Conservation (phyloP, 192 early-diverging fungal genomes). For the Entomortierella parvispora region DNA sequence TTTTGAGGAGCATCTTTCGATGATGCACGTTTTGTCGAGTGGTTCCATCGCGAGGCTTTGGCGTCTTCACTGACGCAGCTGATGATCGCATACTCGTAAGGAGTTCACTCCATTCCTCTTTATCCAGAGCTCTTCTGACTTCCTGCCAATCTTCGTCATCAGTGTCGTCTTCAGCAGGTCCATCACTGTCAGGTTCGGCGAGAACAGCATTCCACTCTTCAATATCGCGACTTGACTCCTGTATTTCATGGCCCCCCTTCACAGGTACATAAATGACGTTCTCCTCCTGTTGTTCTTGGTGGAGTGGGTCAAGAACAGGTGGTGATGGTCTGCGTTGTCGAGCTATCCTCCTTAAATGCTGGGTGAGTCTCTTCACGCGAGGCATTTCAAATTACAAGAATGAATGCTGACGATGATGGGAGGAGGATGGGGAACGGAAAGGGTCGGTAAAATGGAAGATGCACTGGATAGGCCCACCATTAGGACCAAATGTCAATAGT, state of each 20-base stretch:
- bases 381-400: no score
- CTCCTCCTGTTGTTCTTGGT: no score
- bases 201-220: background rate
- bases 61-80: background rate
- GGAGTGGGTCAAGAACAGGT: no score
- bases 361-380: no score
- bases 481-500: no score
- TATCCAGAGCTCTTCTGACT: background rate
- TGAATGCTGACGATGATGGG: no score
- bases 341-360: no score
- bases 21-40: background rate
- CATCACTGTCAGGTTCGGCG: background rate
- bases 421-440: no score
- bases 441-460: no score
- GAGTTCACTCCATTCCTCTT: background rate
- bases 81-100: background rate
- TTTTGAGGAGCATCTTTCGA: background rate
- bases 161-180: background rate
- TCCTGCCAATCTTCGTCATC: background rate
- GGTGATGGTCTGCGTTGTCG: no score
- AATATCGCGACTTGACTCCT: background rate
- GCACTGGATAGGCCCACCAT: no score
- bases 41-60: background rate
- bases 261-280: conserved; percentile 1
- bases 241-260: background rate